phyloP scores from a whole-genome alignment of 2,329 filamentous ascomycete species.

The Fusarium chuoi region DNA sequence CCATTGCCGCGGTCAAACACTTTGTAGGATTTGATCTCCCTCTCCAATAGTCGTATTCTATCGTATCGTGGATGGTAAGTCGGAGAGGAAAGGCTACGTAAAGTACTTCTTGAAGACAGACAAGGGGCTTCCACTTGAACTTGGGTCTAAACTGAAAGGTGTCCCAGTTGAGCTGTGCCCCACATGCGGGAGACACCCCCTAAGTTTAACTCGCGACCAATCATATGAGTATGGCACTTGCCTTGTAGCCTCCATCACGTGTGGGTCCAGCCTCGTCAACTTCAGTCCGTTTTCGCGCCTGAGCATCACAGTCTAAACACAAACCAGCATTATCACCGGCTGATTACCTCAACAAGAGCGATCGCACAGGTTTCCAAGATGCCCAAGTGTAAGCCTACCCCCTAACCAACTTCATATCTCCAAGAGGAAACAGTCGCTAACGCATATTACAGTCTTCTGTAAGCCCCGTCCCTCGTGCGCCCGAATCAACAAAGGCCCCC shows the following conservation, averaged over 20 bases:
- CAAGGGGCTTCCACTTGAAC: constrained; percentile 28
- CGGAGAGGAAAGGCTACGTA: constrained; percentile 39
- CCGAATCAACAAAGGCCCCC: constrained; percentile 15
- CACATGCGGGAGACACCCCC: constrained; percentile 26
- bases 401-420: not conserved
- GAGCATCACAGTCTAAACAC: constrained; percentile 17
- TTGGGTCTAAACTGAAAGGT: constrained; percentile 46
- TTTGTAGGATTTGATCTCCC: constrained; percentile 9
- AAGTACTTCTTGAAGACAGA: constrained; percentile 32
- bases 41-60: constrained; percentile 9
- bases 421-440: constrained; percentile 49
- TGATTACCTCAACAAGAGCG: constrained; percentile 17
- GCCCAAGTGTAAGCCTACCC: constrained; percentile 81
- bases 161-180: constrained; percentile 44
- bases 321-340: constrained; percentile 5
- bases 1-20: constrained; percentile 53
- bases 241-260: constrained; percentile 44
- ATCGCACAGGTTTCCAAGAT: constrained; percentile 63
- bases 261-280: constrained; percentile 46
- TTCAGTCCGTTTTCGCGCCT: constrained; percentile 35
- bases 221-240: constrained; percentile 27
- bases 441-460: constrained; percentile 40
- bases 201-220: constrained; percentile 20
- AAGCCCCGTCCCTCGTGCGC: constrained; percentile 18
- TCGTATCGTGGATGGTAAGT: constrained; percentile 19